These are phyloP conservation scores for Gloeophyllum trabeum DNA, from an alignment of 768 basidiomycete genomes.

Conservation along the genomic window DNA sequence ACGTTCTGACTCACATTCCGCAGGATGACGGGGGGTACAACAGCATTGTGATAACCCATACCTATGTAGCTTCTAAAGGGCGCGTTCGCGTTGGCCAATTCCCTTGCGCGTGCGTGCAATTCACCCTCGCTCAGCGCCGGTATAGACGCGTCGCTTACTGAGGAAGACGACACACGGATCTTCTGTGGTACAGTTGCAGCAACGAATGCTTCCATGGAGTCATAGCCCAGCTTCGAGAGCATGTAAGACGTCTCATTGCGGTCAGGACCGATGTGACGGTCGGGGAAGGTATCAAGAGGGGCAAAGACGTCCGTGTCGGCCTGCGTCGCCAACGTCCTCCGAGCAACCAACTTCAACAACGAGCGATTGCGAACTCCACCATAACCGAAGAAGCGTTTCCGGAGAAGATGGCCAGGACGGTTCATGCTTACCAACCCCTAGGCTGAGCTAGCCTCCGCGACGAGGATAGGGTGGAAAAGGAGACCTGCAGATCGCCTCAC, in stretches of 20 bases:
- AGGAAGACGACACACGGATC: constrained; percentile 57
- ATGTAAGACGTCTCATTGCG: constrained; percentile 68
- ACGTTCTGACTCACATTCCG: constrained; percentile 53
- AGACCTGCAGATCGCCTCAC: not conserved
- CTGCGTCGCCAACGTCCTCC: constrained; percentile 51
- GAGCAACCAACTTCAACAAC: constrained; percentile 10
- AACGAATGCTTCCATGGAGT: constrained; percentile 84
- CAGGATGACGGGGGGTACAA: constrained; percentile 91
- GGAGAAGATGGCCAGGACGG: too few species aligned
- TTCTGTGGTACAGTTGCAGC: constrained; percentile 68
- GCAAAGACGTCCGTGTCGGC: constrained; percentile 58
- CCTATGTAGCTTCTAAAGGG: constrained; percentile 91
- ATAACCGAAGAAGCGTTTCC: too few species aligned
- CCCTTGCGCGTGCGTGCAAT: constrained; percentile 62
- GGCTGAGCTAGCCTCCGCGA: too few species aligned
- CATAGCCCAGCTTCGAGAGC: constrained; percentile 77
- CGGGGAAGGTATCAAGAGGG: constrained; percentile 81
- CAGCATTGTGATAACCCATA: constrained; percentile 94
- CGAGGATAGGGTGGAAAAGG: not conserved
- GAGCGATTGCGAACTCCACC: constrained; percentile 10
- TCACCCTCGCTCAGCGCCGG: constrained; percentile 79
- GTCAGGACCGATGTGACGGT: constrained; percentile 91
- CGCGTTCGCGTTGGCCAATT: constrained; percentile 70
- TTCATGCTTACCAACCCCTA: too few species aligned
- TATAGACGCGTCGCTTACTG: constrained; percentile 59